Base-by-base conservation (phyloP, 495 filamentous ascomycete genomes). In the Tuber melanosporum region DNA sequence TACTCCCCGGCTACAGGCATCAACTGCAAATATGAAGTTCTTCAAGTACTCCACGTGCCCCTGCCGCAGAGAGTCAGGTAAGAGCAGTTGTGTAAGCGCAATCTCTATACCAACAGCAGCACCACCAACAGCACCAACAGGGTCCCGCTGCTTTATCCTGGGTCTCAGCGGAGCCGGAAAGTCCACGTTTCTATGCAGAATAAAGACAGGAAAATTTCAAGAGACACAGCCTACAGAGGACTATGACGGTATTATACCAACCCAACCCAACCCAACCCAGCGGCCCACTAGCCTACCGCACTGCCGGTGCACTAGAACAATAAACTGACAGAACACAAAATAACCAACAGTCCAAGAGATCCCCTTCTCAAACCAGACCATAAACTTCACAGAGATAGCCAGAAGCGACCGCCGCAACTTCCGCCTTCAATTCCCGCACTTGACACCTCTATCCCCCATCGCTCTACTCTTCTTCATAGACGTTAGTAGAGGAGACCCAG, bases 381-480 rank as follows among this genome's bases (percentile, higher is more conserved):
- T 82, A 49, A 78, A 75, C 44, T 77, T 82, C 74, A 77, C 71
- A 12, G 81, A 82, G 52, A 81, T 82, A 43, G 81, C 74, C 19
- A 77, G 77, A n/a, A 80, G 71, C 14, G 73, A 82, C 70, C 74
- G 80, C 20, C 80, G 81, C 22, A 77, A 82, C 43, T 74, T 82
- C 46, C 77, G 81, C 39, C 76, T 82, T 9, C 81, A 82, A 72
- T 82, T 82, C 57, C 46, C 79, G 20, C 74, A 74, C 47, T 70
- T 74, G 6, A 36, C 72, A 5, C 80, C 81, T 36, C 70, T 75
- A 8, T 39, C 71, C 32, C 72, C 73, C 7, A 72, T 82, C 52
- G 74, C 76, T 7, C 74, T 82, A 17, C 80, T 82, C 42, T 82
- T 80, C 57, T 82, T 82, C 72, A 77, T 82, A 73, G 81, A 82